phyloP scores from a whole-genome alignment of 768 basidiomycete genomes.

The Gloeostereum incarnatum region DNA sequence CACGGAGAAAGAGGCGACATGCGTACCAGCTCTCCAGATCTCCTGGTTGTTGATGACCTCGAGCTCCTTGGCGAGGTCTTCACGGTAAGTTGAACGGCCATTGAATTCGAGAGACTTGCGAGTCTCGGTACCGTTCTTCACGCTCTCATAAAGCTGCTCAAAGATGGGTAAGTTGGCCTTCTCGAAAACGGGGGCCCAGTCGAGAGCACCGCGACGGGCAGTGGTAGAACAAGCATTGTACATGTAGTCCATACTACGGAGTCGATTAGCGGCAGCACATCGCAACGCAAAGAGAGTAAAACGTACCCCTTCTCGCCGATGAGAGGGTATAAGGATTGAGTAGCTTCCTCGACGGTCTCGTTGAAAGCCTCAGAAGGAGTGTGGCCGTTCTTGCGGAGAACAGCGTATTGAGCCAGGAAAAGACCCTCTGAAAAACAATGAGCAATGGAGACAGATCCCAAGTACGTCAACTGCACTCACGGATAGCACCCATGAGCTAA shows the following conservation, averaged over 20 bases:
- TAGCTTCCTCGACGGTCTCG: constrained; percentile 99
- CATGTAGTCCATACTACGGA: constrained; percentile 94
- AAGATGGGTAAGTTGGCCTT: constrained; percentile 92
- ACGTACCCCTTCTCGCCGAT: constrained; percentile 88
- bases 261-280: constrained; percentile 1
- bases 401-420: constrained; percentile 98
- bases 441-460: background rate
- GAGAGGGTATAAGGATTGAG: constrained; percentile 94
- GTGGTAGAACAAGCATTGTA: constrained; percentile 99
- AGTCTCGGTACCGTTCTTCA: constrained; percentile 93
- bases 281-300: background rate
- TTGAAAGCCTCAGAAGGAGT: constrained; percentile 98
- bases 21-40: constrained; percentile 90
- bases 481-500: constrained; percentile 95
- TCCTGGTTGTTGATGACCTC: constrained; percentile 96
- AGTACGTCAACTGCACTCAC: constrained; percentile 31
- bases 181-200: constrained; percentile 98
- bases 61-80: constrained; percentile 88
- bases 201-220: constrained; percentile 95
- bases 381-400: constrained; percentile 94
- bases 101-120: constrained; percentile 97
- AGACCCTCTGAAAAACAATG: constrained; percentile 64
- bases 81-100: constrained; percentile 82
- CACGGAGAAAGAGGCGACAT: background rate
- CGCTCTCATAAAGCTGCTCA: constrained; percentile 90